Base-by-base conservation (phyloP, 768 basidiomycete genomes). In the Sporobolomyces phaffii region DNA sequence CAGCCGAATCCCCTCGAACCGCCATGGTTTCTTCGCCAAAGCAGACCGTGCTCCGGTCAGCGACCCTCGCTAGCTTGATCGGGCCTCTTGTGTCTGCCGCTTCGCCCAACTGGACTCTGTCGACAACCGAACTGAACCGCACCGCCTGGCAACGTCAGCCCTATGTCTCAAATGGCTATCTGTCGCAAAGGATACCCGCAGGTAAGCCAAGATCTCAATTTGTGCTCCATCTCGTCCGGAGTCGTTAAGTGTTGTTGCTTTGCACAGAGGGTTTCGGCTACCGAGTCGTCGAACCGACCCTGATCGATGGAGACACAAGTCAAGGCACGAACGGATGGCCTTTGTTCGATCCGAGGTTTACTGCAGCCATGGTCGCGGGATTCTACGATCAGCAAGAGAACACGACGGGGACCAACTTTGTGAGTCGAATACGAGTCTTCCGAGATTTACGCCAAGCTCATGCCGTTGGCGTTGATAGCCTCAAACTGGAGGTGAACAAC, bases 241-340 rank as follows among this genome's bases (percentile, higher is more conserved):
- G n/a, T n/a, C n/a, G n/a, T n/a, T n/a, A n/a, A n/a, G n/a, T n/a
- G n/a, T n/a, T n/a, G n/a, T n/a, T n/a, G n/a, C n/a, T n/a, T n/a
- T n/a, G n/a, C 41, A 18, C 54, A 68, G 68, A 69, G 68, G 68
- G 68, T 18, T 60, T 64, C 34, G 69, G 69, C 6, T 70, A 70
- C 57, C 34, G 38, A 20, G 50, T 48, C 17, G 40, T 65, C 38
- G 41, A 13, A 17, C 64, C 69, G 4, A 47, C 34, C 44, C 29
- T 43, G 20, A 29, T 61, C 28, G 60, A 61, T 40, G 61, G 50
- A 7, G 53, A 49, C 33, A 48, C n/a, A 20, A 49, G 26, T 20
- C 18, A 65, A 17, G 61, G 61, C 11, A 70, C 69, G 18, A 56
- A 65, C 9, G 69, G 69, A 8, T 70, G 69, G 69, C 70, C 70